Base-by-base conservation (phyloP, 257 asterid genomes). In the Lycium ferocissimum region DNA sequence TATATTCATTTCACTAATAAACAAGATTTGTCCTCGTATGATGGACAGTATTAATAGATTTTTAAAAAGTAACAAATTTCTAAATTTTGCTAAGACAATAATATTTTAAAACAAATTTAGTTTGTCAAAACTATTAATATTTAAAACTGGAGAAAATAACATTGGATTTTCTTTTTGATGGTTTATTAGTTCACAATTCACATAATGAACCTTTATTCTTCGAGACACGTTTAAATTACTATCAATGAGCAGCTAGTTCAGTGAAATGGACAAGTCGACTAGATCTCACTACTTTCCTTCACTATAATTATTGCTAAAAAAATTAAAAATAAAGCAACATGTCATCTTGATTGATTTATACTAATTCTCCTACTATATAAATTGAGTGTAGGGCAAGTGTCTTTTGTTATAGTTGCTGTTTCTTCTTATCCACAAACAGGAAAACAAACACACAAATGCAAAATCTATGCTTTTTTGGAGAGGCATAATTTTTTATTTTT, bases 351-450 rank as follows among this genome's bases (percentile, higher is more conserved):
- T 71, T n/a, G 81, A 20, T 11, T 73, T 20, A 47, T 47, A 11
- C 20, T 47, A 9, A 73, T 45, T 73, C 14, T 26, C 33, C 1
- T 26, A 26, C 33, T 26, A 26, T 26, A 26, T 26, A 26, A 26
- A 47, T 73, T 83, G 9, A 67, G 18, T 40, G 56, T 37, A 9
- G 43, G 45, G 70, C 54, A n/a, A 73, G 33, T 84, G 70, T 73
- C 56, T 20, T 81, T 51, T 6, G n/a, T 43, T 8, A 58, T 35
- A 49, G 18, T n/a, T n/a, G n/a, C 22, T 38, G 54, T 54, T 13
- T 70, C 63, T 84, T 51, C 83, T 62, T 72, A 84, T 87, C 82
- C 80, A 33, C 26, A 53, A 70, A 40, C 53, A 5, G 71, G 45
- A 73, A 58, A 72, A 70, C 63, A 56, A 43, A 57, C 7, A 85